A percentile compares a stretch with the other conserved stretches of the same genome.
phyloP scores from a whole-genome alignment of 2,329 filamentous ascomycete species.

The Arachnomyces sp. region DNA sequence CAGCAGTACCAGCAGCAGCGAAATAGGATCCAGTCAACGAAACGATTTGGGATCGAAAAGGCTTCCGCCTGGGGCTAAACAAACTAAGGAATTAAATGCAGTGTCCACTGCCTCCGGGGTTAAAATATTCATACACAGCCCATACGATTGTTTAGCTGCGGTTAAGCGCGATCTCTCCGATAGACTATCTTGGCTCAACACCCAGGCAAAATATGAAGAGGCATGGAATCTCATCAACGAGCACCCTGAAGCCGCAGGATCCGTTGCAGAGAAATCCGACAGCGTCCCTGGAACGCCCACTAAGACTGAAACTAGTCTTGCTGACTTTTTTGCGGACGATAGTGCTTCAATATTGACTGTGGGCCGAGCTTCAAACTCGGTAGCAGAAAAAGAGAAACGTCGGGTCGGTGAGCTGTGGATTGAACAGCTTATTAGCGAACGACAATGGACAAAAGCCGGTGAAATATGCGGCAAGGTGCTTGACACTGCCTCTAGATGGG shows the following conservation, averaged over 20 bases:
- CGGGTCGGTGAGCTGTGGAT: constrained; percentile 92
- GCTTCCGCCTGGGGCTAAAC: constrained; percentile 34
- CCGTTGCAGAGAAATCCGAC: constrained; percentile 23
- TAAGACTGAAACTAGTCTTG: constrained; percentile 39
- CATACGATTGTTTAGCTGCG: constrained; percentile 91
- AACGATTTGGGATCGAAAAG: constrained; percentile 50
- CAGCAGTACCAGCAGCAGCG: constrained; percentile 49
- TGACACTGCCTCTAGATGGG: constrained; percentile 73
- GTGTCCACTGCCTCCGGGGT: constrained; percentile 50
- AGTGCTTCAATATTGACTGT: constrained; percentile 55
- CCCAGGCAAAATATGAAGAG: constrained; percentile 70
- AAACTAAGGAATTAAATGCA: constrained; percentile 38
- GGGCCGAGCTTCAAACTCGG: constrained; percentile 52
- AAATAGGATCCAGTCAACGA: constrained; percentile 48
- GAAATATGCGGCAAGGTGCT: constrained; percentile 76
- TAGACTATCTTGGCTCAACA: constrained; percentile 77
- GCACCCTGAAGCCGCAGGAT: constrained; percentile 63
- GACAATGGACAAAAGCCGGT: constrained; percentile 71
- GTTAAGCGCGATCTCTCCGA: constrained; percentile 81
- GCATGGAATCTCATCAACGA: constrained; percentile 87
- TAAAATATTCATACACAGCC: constrained; percentile 91
- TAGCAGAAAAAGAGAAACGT: constrained; percentile 77
- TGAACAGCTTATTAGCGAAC: constrained; percentile 67
- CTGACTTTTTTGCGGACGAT: constrained; percentile 68
- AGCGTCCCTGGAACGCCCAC: constrained; percentile 24